Evolutionary conservation across 2,329 filamentous ascomycete species (phyloP).

Genomic region (Lasiodiplodia citricola): DNA sequence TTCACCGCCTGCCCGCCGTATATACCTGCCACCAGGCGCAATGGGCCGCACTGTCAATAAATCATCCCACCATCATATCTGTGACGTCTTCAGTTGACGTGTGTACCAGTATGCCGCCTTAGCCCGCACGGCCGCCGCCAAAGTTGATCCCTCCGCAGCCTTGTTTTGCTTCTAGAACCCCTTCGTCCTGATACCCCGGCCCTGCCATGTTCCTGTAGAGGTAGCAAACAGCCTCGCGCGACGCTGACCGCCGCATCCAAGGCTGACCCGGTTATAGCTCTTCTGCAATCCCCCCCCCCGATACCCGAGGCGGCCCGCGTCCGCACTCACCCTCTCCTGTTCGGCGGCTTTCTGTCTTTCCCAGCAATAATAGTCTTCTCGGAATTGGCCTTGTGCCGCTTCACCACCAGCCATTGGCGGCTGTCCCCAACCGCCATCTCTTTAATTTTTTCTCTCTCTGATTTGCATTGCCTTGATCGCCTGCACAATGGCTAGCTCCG

Average conservation of each 20-base stretch:
- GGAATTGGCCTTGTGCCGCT: slow-evolving; percentile 10
- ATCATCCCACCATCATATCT: slow-evolving; percentile 39
- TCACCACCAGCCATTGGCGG: slow-evolving; percentile 21
- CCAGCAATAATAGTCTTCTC: not conserved
- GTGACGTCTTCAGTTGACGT: slow-evolving; percentile 42
- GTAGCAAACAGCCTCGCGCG: not conserved
- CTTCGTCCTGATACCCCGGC: slow-evolving; percentile 7
- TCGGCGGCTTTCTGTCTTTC: slow-evolving; percentile 21
- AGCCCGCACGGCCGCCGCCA: slow-evolving; percentile 35
- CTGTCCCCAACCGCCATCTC: not conserved
- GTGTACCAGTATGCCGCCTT: slow-evolving; percentile 40
- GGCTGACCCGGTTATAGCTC: slow-evolving; percentile 14
- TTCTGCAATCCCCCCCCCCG: slow-evolving; percentile 1
- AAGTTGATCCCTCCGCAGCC: slow-evolving; percentile 32
- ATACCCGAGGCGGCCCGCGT: slow-evolving; percentile 15
- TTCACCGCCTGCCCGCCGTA: slow-evolving; percentile 47
- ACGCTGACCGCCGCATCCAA: slow-evolving; percentile 9
- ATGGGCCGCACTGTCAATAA: slow-evolving; percentile 41
- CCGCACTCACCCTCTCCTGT: slow-evolving; percentile 4
- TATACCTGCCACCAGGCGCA: slow-evolving; percentile 36
- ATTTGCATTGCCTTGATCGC: not conserved
- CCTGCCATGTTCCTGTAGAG: slow-evolving; percentile 11
- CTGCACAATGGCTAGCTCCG: slow-evolving; percentile 82
- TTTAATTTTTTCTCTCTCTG: not conserved
- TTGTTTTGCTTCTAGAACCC: slow-evolving; percentile 15